Evolutionary conservation across 2,329 filamentous ascomycete species (phyloP).

Genomic region (Knufia petricola): DNA sequence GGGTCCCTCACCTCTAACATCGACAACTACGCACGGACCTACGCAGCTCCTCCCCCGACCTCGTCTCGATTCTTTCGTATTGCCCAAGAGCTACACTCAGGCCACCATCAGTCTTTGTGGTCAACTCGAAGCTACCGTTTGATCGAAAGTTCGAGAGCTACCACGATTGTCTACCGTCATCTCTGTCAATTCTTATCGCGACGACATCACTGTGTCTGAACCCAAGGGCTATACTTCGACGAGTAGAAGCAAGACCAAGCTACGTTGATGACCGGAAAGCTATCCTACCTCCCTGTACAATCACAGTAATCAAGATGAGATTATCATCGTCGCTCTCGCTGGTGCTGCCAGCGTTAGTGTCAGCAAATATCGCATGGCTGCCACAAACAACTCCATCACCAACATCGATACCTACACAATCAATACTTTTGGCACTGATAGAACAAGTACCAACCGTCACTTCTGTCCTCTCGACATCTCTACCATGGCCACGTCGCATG

Average conservation of each 20-base stretch:
- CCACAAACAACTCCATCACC: background rate
- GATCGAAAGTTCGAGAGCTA: background rate
- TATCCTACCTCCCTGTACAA: background rate
- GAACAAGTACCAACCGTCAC: background rate
- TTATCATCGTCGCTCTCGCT: background rate
- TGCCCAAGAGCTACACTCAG: background rate
- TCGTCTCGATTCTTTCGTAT: background rate
- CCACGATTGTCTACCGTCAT: no score
- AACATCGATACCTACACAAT: background rate
- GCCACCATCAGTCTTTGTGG: background rate
- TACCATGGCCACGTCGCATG: background rate
- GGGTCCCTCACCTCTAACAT: conserved; percentile 7
- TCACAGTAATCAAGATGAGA: conserved; percentile 2
- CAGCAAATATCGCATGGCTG: background rate
- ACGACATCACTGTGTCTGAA: no score
- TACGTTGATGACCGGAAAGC: background rate
- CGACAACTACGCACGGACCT: background rate
- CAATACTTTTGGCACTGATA: background rate
- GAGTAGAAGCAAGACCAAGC: background rate
- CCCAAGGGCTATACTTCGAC: background rate
- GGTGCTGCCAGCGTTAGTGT: background rate
- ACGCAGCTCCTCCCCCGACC: background rate
- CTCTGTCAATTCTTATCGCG: no score
- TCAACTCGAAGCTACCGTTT: background rate
- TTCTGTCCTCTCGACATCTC: background rate